Evolutionary conservation across 2,329 filamentous ascomycete species (phyloP), one percentile per base, ranked within the genome.

Genomic region (Colletotrichum kahawae): DNA sequence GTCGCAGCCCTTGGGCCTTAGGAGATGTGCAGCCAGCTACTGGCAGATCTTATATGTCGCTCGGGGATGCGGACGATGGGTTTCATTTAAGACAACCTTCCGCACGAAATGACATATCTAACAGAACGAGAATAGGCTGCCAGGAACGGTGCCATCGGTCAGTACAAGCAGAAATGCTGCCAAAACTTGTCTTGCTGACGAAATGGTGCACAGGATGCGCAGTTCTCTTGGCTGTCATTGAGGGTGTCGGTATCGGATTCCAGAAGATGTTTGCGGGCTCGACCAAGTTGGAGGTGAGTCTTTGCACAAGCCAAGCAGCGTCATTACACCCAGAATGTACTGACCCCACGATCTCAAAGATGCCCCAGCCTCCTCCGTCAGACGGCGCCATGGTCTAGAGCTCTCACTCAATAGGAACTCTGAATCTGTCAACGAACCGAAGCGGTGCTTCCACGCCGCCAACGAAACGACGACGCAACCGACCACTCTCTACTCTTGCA

Each of bases 261-360:
- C 94, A 95, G 85, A 93, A 96, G 85, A 95, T 98, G 93, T 94
- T 98, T 91, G 95, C 96, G 43, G 94, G 95, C 77, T 94, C 93
- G 84, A 98, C 95, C 78, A 93, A 93, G 87, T 88, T 98, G 80
- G 95, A 98, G 87, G 92, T 93, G 81, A 79, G 87, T 83, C 51
- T 16, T 10, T 13, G 27, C 29, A n/a, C 38, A 21, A 31, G 27
- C 31, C n/a, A 18, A 13, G 0, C 29, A 2, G 1, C 27, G 2
- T 13, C 18, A 2, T 4, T 21, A 0, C 1, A 2, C 9, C 2
- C 29, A 33, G 10, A 63, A 6, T 1, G 3, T 38, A 10, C 64
- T 81, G 72, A 80, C 74, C 10, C 5, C 2, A 16, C 57, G 16
- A 36, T 5, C 8, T 3, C 14, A 18, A 31, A 83, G 82, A 70